These are phyloP conservation scores for Sordariomycetes sp. DNA, from an alignment of 2,329 filamentous ascomycete species.

Conservation along the genomic window DNA sequence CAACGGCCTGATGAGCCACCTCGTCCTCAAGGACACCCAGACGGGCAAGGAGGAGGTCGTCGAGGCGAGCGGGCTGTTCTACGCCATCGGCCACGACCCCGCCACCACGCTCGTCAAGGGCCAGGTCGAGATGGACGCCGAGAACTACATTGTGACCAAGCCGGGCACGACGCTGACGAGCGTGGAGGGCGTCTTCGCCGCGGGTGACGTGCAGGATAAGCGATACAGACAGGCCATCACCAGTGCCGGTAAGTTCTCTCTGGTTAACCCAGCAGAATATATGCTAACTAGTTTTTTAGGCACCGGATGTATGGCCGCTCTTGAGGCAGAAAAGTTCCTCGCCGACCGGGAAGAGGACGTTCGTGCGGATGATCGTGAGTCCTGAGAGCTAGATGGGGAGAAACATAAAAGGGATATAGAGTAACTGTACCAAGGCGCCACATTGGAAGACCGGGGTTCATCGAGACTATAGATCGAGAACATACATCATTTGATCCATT, in stretches of 20 bases:
- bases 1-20: constrained; percentile 78
- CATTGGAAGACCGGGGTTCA: constrained; percentile 4
- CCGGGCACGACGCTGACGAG: constrained; percentile 84
- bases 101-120: constrained; percentile 86
- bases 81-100: constrained; percentile 94
- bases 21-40: constrained; percentile 72
- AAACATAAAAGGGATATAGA: constrained; percentile 6
- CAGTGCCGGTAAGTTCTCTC: constrained; percentile 66
- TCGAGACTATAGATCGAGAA: constrained; percentile 8
- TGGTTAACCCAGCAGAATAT: constrained; percentile 1
- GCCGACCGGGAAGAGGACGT: constrained; percentile 55
- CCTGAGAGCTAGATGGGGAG: background rate
- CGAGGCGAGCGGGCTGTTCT: constrained; percentile 88
- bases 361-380: constrained; percentile 4
- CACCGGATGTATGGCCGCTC: constrained; percentile 87
- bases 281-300: constrained; percentile 38
- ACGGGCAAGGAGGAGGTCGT: constrained; percentile 75
- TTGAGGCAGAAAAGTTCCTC: constrained; percentile 92
- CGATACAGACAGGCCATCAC: constrained; percentile 96
- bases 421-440: constrained; percentile 6
- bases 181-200: constrained; percentile 87
- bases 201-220: constrained; percentile 98
- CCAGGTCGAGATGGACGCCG: constrained; percentile 78
- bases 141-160: constrained; percentile 84
- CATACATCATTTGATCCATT: constrained; percentile 3